Base-by-base conservation (phyloP, 805 yeast genomes). In the Maudiozyma turicensis region DNA sequence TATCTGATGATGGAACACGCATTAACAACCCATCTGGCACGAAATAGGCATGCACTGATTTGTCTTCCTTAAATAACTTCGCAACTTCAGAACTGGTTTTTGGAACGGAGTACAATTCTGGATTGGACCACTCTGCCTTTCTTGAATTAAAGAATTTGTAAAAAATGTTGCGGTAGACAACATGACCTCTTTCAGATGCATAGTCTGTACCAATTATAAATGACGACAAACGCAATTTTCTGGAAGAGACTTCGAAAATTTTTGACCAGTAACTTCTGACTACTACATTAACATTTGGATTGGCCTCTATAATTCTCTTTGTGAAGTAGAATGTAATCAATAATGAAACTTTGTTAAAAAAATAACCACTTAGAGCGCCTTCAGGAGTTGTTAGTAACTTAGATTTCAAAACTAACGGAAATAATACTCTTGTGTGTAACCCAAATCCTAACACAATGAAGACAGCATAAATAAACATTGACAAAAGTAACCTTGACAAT, bases 1-100 rank as follows among this genome's bases (percentile, higher is more conserved):
- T 82, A 61, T 90, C 97, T 54, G 77, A 77, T 50, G 80, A 83
- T 0, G 99, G 99, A 1, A 89, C 99, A 49, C 98, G 78, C 34
- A 90, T 79, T 58, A 78, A 84, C 44, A 72, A 70, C 3, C 99
- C 99, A 63, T 86, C 84, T 0, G 90, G 90, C 7, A 86, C 80
- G 60, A 84, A 84, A 44, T 78, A 80, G 0, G 84, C 80, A 37
- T 68, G 68, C 0, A 72, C 64, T 1, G 60, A 54, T 0, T 73
- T 67, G 49, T 77, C 65, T 3, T 67, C 67, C 9, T 63, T 58
- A 56, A 82, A 81, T 3, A 71, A 64, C 9, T 59, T 61, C 2
- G 51, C 47, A 0, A 84, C 81, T 44, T 75, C 77, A 2, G 57
- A 56, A 3, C 69, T 64, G 0, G 81, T 69, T 29, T 77, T 77